Evolutionary conservation across 495 filamentous ascomycete genomes (phyloP), one percentile per base, ranked within the genome.

Genomic region (Penicillium cinerascens): DNA sequence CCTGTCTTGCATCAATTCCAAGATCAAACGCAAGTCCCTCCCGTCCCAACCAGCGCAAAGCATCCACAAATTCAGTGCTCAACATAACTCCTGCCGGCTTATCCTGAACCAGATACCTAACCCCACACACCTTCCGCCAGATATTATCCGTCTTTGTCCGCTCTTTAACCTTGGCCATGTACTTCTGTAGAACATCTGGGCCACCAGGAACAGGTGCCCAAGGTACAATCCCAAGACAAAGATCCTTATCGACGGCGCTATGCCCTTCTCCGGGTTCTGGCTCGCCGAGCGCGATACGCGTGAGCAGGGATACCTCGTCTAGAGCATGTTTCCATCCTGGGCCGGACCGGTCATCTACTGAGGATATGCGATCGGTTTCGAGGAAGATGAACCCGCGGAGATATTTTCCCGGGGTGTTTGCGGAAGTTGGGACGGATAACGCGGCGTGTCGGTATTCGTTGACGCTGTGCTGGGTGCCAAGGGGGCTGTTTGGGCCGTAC

Each of bases 71-170:
- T 0, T 63, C 68, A 3, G 76, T 67, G 36, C 70, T 65, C 22
- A 86, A 51, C 71, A 87, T 89, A 0, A 78, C 77, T 11, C 87
- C 83, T 1, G 68, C 66, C 10, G 78, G 78, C 59, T 91, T 87
- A 66, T 86, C 87, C 67, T 95, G 91, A 33, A 95, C 69, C 57
- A 95, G 63, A 66, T 89, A 95, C 35, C 91, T 74, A 55, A 92
- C 89, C 0, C 91, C 91, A 43, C 80, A 82, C 0, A 87, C 74
- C 75, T 53, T 83, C 70, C 58, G 66, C 74, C 62, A 77, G 44
- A 73, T 78, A 52, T 54, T 61, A 4, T 64, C 61, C 15, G 52
- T 49, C 20, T 20, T 37, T 5, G 67, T 63, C 13, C 73, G 57
- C 43, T 61, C 56, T 37, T 58, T 60, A 1, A 78, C 82, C 22